Evolutionary conservation across 2,329 filamentous ascomycete genomes (phyloP).

Genomic region (Ceratocystis cacaofunesta): DNA sequence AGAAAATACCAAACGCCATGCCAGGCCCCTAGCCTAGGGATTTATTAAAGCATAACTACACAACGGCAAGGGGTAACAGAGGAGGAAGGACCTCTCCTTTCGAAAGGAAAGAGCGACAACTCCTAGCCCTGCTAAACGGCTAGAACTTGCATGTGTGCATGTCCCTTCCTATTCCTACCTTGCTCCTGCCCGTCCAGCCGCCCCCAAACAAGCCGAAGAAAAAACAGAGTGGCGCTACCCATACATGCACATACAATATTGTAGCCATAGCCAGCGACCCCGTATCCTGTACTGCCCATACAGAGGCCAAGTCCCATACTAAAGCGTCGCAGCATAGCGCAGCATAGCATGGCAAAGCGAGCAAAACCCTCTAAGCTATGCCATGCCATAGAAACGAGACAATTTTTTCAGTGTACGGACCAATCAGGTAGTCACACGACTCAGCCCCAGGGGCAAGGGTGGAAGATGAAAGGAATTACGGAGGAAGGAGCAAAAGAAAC

Average conservation of each 20-base stretch:
- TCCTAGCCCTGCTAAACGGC: conserved; percentile 12
- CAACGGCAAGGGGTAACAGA: background rate
- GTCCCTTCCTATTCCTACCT: background rate
- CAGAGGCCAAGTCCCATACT: no score
- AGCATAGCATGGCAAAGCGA: no score
- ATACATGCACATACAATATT: background rate
- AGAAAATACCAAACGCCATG: no score
- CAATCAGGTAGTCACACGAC: background rate
- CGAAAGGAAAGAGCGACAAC: no score
- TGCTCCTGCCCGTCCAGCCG: no score
- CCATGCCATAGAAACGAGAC: conserved; percentile 7
- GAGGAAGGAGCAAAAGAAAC: conserved; percentile 2
- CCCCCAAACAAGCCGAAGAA: background rate
- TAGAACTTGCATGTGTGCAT: background rate
- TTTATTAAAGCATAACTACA: background rate
- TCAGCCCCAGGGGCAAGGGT: conserved; percentile 2
- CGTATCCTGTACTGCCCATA: no score
- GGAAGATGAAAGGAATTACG: conserved; percentile 2
- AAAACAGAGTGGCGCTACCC: background rate
- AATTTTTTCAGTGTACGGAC: background rate
- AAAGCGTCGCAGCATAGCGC: no score
- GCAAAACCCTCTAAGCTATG: background rate
- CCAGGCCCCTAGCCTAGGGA: background rate
- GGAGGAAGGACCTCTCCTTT: background rate
- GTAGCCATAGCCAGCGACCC: no score